phyloP scores from a whole-genome alignment of 495 filamentous ascomycete genomes.

The Xylaria grammica region DNA sequence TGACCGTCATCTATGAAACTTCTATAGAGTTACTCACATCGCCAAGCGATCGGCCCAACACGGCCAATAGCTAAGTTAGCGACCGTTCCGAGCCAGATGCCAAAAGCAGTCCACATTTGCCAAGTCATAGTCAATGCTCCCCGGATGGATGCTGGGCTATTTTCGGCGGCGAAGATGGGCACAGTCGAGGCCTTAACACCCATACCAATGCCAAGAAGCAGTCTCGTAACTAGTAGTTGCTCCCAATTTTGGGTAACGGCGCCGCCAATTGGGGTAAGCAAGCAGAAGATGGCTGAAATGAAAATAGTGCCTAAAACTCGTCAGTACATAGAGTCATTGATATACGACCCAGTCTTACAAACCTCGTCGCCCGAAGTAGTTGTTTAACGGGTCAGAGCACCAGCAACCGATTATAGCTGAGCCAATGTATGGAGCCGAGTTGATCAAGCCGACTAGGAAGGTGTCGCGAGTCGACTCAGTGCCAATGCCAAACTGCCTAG shows the following conservation, averaged over 20 bases:
- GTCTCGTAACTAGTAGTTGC: conserved; percentile 61
- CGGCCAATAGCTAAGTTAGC: conserved; percentile 66
- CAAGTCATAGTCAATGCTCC: conserved; percentile 69
- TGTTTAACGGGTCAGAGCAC: conserved; percentile 65
- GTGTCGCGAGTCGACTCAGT: conserved; percentile 47
- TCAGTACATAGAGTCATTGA: conserved; percentile 12
- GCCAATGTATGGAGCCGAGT: conserved; percentile 56
- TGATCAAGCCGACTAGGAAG: conserved; percentile 68
- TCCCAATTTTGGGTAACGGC: conserved; percentile 62
- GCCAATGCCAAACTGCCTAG: conserved; percentile 62
- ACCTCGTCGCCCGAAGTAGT: conserved; percentile 61
- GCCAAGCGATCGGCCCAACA: conserved; percentile 62
- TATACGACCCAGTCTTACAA: conserved; percentile 10
- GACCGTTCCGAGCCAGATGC: conserved; percentile 63
- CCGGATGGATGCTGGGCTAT: conserved; percentile 63
- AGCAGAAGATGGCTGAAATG: conserved; percentile 63
- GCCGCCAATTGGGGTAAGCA: conserved; percentile 62
- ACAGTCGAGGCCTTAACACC: conserved; percentile 65
- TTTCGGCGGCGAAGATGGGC: conserved; percentile 68
- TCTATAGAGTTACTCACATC: conserved; percentile 36
- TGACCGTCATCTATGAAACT: background rate
- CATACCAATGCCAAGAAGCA: conserved; percentile 71
- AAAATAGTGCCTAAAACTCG: conserved; percentile 57
- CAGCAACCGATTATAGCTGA: conserved; percentile 60
- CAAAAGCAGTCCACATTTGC: conserved; percentile 66